Base-by-base conservation (phyloP, 1,284 basidiomycete genomes). In the Meripilus lineatus region DNA sequence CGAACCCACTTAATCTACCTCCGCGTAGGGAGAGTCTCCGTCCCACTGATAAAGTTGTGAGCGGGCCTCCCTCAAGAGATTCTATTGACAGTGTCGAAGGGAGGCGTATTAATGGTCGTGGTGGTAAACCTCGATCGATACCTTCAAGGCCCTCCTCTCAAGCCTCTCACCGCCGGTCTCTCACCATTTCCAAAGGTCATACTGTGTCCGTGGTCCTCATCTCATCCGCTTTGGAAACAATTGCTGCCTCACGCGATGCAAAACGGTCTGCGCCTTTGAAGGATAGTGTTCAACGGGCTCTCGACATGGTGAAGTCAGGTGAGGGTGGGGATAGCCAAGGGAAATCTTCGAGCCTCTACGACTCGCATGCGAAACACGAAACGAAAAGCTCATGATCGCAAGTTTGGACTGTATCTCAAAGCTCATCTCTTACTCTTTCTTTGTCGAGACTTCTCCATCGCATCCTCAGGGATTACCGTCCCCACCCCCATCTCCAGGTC, bases 331-430 rank as follows among this genome's bases (percentile, higher is more conserved):
- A 86, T 56, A 73, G 67, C 89, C 89, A 28, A 74, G 89, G 49
- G 87, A 93, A 59, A 89, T 96, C 43, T 93, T 98, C 58, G 90
- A 95, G 59, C 93, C 94, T 13, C 73, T 98, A 44, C 81, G 90
- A 42, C 72, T 97, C 41, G 94, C 93, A 11, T 97, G 93, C 67
- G 93, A 97, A 69, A 95, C 93, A 1, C 79, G 84, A 42, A 89
- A 77, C 51, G 91, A 96, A 61, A 92, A 92, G 55, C 76, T 96
- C 25, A 89, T 93, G 82, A 89, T 95, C 57, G 90, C 92, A 18
- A 93, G 93, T 52, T 72, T 98, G 61, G 94, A 98, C 65, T 93
- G 94, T 56, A 91, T 96, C 48, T 89, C 92, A 38, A 98, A 98
- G 66, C 80, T 98, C 54, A 89, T 97, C 51, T 93, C 92, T 6